Evolutionary conservation across 441 rosid species (phyloP).

Genomic region (Dalechampia spathulata): DNA sequence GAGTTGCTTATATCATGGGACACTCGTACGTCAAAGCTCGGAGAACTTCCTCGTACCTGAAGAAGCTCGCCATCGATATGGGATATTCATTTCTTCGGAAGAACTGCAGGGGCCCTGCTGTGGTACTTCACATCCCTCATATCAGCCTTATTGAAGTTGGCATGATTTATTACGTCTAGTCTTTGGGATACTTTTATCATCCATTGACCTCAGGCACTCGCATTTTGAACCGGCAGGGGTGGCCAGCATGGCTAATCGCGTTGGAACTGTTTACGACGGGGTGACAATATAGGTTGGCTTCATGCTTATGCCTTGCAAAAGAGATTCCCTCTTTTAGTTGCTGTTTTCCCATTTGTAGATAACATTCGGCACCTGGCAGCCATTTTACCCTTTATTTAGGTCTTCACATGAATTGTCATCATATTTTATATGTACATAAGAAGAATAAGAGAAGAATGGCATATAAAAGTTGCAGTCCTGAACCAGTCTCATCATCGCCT

Average conservation of each 20-base stretch:
- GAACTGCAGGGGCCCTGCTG: constrained; percentile 92
- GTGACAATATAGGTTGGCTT: not conserved
- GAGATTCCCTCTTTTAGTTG: not conserved
- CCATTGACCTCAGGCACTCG: not conserved
- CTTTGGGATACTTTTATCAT: not conserved
- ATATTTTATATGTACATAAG: too few relatives aligned
- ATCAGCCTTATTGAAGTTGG: constrained; percentile 93
- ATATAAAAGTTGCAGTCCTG: too few relatives aligned
- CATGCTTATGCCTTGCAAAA: constrained; percentile 1
- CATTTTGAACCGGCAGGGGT: not conserved
- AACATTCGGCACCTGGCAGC: not conserved
- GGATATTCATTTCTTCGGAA: constrained; percentile 88
- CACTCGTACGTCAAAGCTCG: constrained; percentile 81
- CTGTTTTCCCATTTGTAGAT: constrained; percentile 4
- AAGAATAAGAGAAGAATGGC: too few relatives aligned
- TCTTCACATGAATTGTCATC: too few relatives aligned
- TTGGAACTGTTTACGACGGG: too few relatives aligned
- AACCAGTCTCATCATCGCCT: too few relatives aligned
- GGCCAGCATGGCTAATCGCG: not conserved
- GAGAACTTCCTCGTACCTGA: constrained; percentile 55
- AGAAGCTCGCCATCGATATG: constrained; percentile 63
- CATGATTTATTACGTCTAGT: constrained; percentile 82
- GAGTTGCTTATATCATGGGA: constrained; percentile 84
- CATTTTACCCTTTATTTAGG: not conserved
- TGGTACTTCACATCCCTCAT: constrained; percentile 85